These are phyloP conservation scores for Aspergillus ellipticus DNA, from an alignment of 495 filamentous ascomycete genomes.

Conservation along the genomic window DNA sequence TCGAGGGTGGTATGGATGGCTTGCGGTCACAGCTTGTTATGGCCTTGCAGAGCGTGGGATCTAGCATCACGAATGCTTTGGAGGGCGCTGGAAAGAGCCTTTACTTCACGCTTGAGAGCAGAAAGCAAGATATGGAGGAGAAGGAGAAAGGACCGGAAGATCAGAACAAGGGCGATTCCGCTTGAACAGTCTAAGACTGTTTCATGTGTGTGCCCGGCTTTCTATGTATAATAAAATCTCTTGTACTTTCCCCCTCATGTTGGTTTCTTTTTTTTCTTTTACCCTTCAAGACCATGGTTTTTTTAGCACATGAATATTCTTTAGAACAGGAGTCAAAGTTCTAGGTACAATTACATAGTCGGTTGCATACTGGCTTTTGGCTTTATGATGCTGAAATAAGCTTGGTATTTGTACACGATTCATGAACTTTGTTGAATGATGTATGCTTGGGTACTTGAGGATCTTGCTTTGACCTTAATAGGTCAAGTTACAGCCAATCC, in stretches of 20 bases:
- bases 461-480: no score
- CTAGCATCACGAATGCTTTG: constrained; percentile 65
- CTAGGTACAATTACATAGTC: constrained; percentile 9
- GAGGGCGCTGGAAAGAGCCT: constrained; percentile 74
- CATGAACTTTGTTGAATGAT: no score
- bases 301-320: constrained; percentile 18
- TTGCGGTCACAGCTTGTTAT: constrained; percentile 76
- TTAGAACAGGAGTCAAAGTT: constrained; percentile 3
- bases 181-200: constrained; percentile 5
- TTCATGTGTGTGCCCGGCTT: constrained; percentile 3
- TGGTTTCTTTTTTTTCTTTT: constrained; percentile 6
- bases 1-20: constrained; percentile 76
- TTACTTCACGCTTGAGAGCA: constrained; percentile 79
- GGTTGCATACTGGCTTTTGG: background rate
- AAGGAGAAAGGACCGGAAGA: constrained; percentile 45
- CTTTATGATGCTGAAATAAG: background rate
- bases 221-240: constrained; percentile 37
- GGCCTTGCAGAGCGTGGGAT: constrained; percentile 72
- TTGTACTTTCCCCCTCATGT: constrained; percentile 9
- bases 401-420: no score
- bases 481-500: no score
- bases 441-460: no score
- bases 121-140: constrained; percentile 73
- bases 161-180: constrained; percentile 35
- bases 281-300: constrained; percentile 16